Evolutionary conservation across 768 basidiomycete genomes (phyloP), one percentile per base, ranked within the genome.

Genomic region (Suillus brevipes): DNA sequence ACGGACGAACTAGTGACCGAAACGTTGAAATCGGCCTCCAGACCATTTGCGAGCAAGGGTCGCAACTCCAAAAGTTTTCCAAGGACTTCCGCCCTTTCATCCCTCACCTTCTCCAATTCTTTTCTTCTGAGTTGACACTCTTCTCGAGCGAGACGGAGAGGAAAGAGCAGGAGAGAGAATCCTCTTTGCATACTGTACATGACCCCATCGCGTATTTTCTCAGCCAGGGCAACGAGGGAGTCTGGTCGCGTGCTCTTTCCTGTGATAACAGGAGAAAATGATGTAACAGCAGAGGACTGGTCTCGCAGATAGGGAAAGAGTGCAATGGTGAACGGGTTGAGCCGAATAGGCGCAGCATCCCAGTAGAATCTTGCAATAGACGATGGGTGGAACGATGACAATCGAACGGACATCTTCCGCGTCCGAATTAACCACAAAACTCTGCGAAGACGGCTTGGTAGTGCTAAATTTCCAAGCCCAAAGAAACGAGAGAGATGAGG

Each of bases 1-100:
- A 65, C 43, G 16, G 18, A 36, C 9, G 67, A 55, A 42, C 28
- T n/a, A 31, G 58, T 13, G 5, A 18, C 23, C 20, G 23, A 23
- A 52, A 52, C 53, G 12, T 60, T 60, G 36, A 5, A 58, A 28
- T 62, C 53, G 60, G 70, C 42, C 58, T 69, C 50, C 23, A 84
- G 68, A 28, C 79, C 72, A 16, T 69, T 64, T 18, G 78, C 71
- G n/a, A 89, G 75, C 8, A 73, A 63, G 10, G 81, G 81, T 25
- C 90, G 83, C 71, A 87, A 79, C 49, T 78, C 80, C 1, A 87
- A 80, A 7, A 95, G 81, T 3, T 76, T 73, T 1, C 94, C 94
- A 5, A 95, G 82, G 8, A 81, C 77, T 67, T 88, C 81, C 0
- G 93, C 92, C 5, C 87, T 82, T 67, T 86, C 82, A 69, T 95